Conservation (phyloP, 192 early-diverging fungal species). For the Endogone sp. region DNA sequence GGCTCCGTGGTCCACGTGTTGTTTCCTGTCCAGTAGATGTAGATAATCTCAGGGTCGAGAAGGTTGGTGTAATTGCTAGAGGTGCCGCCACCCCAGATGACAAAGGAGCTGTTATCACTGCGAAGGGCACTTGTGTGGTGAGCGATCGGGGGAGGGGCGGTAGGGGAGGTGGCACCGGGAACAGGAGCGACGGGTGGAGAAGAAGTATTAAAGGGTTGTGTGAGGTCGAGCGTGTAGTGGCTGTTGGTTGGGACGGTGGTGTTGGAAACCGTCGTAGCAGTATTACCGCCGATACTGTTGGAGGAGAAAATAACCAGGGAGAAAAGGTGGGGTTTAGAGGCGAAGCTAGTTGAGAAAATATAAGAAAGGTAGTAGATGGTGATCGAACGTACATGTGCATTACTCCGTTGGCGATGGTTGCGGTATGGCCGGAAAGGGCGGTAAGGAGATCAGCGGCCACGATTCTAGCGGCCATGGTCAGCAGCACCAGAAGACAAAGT, state of each 20-base stretch:
- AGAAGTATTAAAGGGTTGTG: neutral
- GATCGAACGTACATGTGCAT: neutral
- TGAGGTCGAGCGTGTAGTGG: neutral
- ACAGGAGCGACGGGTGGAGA: neutral
- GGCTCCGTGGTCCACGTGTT: neutral
- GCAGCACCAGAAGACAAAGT: neutral
- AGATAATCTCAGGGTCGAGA: neutral
- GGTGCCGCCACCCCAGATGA: neutral
- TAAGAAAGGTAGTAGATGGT: neutral
- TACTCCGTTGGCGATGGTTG: neutral
- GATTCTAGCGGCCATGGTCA: neutral
- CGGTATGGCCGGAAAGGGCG: neutral
- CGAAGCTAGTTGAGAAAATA: neutral
- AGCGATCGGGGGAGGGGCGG: neutral
- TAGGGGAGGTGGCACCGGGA: neutral
- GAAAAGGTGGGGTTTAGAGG: neutral
- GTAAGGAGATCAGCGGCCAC: neutral
- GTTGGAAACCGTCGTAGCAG: neutral
- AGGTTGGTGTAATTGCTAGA: neutral
- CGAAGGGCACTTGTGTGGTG: neutral
- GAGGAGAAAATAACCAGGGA: neutral
- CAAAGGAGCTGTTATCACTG: neutral
- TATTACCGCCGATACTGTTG: neutral
- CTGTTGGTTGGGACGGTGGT: neutral
- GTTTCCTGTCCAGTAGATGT: neutral